Base-by-base conservation (phyloP, 306 rosid genomes). In the Dryas alaskensis region DNA sequence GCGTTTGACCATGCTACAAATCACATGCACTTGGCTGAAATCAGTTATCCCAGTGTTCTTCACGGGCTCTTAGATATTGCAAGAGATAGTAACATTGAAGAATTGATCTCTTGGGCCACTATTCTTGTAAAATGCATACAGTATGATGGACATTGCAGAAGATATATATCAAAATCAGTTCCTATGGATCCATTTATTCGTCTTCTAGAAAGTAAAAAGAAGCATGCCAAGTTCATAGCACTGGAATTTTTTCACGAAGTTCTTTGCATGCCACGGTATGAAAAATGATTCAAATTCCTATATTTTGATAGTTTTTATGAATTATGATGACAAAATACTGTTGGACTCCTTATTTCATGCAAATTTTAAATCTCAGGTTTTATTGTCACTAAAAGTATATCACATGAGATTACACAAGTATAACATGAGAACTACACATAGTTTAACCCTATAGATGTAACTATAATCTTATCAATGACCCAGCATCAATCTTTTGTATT, bases 101-200 rank as follows among this genome's bases (percentile, higher is more conserved):
- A 84, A 10, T 76, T 81, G 77, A 76, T 85, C 76, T 88, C 96
- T 66, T 85, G 87, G 83, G 89, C 86, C 63, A 85, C 88, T 52
- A 84, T 90, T 74, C 90, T 90, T 42, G 86, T 90, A 73, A 88
- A 87, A 73, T 88, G 93, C 72, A 86, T 88, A 82, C 90, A 87
- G 77, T 84, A 76, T 82, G 90, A 88, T 40, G 79, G 87, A 62
- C 77, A 85, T 16, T 83, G 96, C 79, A 86, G 96, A 84, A 78
- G 78, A 74, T 90, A 80, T 55, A 84, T 88, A 60, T 85, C 91
- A 46, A 67, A 87, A 63, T 88, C 51, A 82, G 86, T 87, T 71
- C 93, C 93, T 55, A 67, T 88, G 61, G 83, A 85, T 73, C 92
- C 90, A 57, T 90, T 90, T 59, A 77, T 87, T 48, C 79, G 76